Evolutionary conservation across 805 yeast species (phyloP).

Genomic region (Nakazawaea peltata): DNA sequence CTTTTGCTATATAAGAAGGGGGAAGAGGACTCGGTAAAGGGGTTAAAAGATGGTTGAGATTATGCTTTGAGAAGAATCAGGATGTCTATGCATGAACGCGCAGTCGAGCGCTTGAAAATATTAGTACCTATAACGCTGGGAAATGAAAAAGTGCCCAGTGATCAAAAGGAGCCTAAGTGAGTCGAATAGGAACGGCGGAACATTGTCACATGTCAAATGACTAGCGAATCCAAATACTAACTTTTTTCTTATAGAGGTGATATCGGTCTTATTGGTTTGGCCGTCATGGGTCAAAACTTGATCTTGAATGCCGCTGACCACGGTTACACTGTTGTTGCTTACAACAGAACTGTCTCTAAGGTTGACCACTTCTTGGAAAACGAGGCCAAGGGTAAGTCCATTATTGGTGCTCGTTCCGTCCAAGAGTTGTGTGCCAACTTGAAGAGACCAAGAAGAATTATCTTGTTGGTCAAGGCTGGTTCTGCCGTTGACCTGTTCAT

Average conservation of each 20-base stretch:
- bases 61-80: too few relatives aligned
- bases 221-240: too few relatives aligned
- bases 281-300: constrained; percentile 99
- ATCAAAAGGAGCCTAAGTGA: background rate
- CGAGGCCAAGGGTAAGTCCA: constrained; percentile 96
- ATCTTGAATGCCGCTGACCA: constrained; percentile 97
- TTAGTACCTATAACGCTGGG: constrained; percentile 6
- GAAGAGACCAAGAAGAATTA: constrained; percentile 96
- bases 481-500: constrained; percentile 88
- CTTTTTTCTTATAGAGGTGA: constrained; percentile 54
- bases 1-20: too few relatives aligned
- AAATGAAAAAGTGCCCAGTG: too few relatives aligned
- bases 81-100: too few relatives aligned
- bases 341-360: constrained; percentile 94
- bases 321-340: constrained; percentile 96
- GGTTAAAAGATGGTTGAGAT: too few relatives aligned
- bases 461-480: constrained; percentile 95
- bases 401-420: constrained; percentile 91
- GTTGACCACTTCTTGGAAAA: constrained; percentile 89
- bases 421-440: constrained; percentile 81
- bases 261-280: constrained; percentile 97
- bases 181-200: too few relatives aligned
- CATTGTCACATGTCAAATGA: too few relatives aligned
- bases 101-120: constrained; percentile 2
- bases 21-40: too few relatives aligned